A percentile compares a stretch with the other conserved stretches of the same genome.
Evolutionary conservation across 2,329 filamentous ascomycete genomes (phyloP).

Genomic region (Trichoderma cornu-damae): DNA sequence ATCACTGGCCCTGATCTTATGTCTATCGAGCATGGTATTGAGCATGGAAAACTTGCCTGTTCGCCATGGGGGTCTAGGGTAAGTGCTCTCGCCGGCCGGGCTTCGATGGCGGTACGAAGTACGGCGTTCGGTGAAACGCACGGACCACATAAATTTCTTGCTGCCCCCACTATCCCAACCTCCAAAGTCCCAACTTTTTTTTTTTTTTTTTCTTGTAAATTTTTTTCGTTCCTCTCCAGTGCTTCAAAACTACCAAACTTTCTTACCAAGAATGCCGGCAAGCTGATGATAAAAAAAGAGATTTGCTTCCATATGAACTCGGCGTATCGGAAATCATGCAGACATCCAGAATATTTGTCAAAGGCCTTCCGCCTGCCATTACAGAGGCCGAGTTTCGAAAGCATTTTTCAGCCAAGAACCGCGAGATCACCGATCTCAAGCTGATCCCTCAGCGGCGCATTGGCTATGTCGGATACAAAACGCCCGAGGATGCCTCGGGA

Average conservation of each 20-base stretch:
- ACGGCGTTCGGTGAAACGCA: constrained; percentile 13
- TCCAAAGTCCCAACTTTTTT: constrained; percentile 4
- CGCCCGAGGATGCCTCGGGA: constrained; percentile 68
- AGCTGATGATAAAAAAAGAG: not conserved
- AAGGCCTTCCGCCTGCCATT: constrained; percentile 79
- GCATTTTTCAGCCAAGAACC: constrained; percentile 72
- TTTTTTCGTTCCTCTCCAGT: constrained; percentile 9
- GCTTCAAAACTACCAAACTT: not conserved
- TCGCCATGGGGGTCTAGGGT: constrained; percentile 14
- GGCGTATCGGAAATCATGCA: constrained; percentile 36
- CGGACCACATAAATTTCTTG: constrained; percentile 16
- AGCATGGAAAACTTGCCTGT: no score
- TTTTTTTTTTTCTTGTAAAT: not conserved
- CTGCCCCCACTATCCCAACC: constrained; percentile 15
- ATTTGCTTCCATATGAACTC: not conserved
- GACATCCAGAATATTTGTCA: constrained; percentile 70
- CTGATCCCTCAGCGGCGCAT: constrained; percentile 85
- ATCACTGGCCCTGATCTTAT: not conserved
- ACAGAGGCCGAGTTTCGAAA: constrained; percentile 80
- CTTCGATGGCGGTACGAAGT: not conserved
- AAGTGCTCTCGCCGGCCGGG: no score
- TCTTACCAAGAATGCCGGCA: not conserved
- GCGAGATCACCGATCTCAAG: constrained; percentile 83
- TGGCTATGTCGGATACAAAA: constrained; percentile 92
- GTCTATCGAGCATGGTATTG: no score